These are phyloP conservation scores for Mesotaenium endlicherianum DNA, from an alignment of 139 green algal species.

Conservation along the genomic window DNA sequence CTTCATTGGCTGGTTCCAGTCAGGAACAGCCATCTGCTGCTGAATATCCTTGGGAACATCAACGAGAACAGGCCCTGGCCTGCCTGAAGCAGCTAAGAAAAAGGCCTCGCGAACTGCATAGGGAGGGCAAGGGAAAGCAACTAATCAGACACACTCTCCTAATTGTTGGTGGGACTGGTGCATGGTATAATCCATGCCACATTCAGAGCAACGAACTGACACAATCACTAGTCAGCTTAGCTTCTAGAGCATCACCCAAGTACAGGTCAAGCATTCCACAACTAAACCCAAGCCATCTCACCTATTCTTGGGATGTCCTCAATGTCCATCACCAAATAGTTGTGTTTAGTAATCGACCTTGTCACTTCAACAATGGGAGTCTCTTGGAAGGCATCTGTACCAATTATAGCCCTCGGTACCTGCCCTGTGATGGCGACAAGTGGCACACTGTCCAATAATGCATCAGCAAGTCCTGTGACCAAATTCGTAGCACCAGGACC, in stretches of 20 bases:
- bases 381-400: slow-evolving; percentile 96
- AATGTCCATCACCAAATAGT: slow-evolving; percentile 98
- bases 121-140: neutral
- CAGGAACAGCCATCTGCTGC: slow-evolving; percentile 88
- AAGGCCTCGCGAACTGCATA: slow-evolving; percentile 89
- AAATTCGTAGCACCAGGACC: slow-evolving; percentile 98
- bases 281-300: neutral
- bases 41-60: slow-evolving; percentile 99
- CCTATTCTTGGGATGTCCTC: slow-evolving; percentile 87
- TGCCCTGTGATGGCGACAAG: slow-evolving; percentile 96
- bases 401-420: slow-evolving; percentile 83
- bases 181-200: too few relatives aligned
- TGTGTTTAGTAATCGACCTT: slow-evolving; percentile 99
- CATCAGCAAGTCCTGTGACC: slow-evolving; percentile 96
- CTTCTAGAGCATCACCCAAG: too few relatives aligned
- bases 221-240: too few relatives aligned
- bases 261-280: neutral
- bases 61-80: slow-evolving; percentile 91
- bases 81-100: slow-evolving; percentile 86
- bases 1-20: slow-evolving; percentile 82
- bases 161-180: too few relatives aligned
- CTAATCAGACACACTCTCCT: too few relatives aligned
- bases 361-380: slow-evolving; percentile 98
- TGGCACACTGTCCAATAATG: slow-evolving; percentile 94
- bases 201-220: too few relatives aligned